phyloP scores from a whole-genome alignment of 2,329 filamentous ascomycete species.

The Sphaerulina populicola region DNA sequence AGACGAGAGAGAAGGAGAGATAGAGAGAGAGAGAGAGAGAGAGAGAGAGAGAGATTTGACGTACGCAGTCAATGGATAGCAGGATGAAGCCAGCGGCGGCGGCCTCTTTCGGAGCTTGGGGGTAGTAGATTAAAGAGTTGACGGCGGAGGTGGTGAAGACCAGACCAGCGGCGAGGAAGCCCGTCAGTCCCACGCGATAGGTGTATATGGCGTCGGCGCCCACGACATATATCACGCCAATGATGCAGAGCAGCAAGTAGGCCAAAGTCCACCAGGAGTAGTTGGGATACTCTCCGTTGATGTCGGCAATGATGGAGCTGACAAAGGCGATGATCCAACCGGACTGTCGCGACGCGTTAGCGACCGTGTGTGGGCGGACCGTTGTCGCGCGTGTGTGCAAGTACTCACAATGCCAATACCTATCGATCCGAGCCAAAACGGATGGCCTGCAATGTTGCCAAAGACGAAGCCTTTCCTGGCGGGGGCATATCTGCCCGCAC shows the following conservation, averaged over 20 bases:
- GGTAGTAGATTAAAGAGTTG: slow-evolving; percentile 74
- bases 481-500: slow-evolving; percentile 26
- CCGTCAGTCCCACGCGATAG: slow-evolving; percentile 87
- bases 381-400: neutral
- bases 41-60: slow-evolving; percentile 31
- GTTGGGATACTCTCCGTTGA: slow-evolving; percentile 58
- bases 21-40: too few species aligned
- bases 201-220: slow-evolving; percentile 76
- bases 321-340: slow-evolving; percentile 94
- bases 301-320: slow-evolving; percentile 65
- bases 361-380: neutral
- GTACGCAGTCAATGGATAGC: slow-evolving; percentile 82
- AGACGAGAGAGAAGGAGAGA: too few species aligned
- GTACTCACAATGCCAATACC: slow-evolving; percentile 78
- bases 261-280: slow-evolving; percentile 89
- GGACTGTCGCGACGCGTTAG: slow-evolving; percentile 50
- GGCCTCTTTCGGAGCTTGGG: slow-evolving; percentile 63
- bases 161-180: slow-evolving; percentile 73
- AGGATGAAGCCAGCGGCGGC: slow-evolving; percentile 89
- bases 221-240: slow-evolving; percentile 72
- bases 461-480: slow-evolving; percentile 54
- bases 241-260: slow-evolving; percentile 75
- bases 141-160: slow-evolving; percentile 79
- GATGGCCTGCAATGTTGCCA: slow-evolving; percentile 89
- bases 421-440: slow-evolving; percentile 87